phyloP scores from a whole-genome alignment of 768 basidiomycete genomes.

The Rhodotorula kratochvilovae region DNA sequence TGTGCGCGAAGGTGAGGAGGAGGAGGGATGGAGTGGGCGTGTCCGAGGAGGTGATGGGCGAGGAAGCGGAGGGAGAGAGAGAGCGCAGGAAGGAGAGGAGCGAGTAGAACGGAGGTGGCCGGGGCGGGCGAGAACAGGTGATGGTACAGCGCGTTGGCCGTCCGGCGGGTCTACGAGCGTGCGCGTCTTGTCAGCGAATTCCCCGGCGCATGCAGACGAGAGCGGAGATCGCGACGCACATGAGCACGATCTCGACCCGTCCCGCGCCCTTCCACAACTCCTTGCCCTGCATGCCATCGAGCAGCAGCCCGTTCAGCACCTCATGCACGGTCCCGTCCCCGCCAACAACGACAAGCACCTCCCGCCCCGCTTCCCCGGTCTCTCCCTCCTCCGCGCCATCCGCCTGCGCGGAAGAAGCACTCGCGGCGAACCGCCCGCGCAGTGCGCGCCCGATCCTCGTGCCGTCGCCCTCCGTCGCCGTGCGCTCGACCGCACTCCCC shows the following conservation, averaged over 20 bases:
- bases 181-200: too few relatives aligned
- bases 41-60: conserved; percentile 48
- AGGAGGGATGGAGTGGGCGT: conserved; percentile 6
- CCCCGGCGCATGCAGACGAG: too few relatives aligned
- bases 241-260: conserved; percentile 17
- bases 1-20: conserved; percentile 51
- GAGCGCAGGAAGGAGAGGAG: conserved; percentile 14
- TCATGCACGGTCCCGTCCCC: conserved; percentile 94
- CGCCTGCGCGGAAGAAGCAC: too few relatives aligned
- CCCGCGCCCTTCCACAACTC: background rate
- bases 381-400: background rate
- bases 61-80: background rate
- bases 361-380: background rate
- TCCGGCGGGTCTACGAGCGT: conserved; percentile 60
- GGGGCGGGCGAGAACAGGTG: conserved; percentile 63
- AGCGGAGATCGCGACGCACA: too few relatives aligned
- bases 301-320: conserved; percentile 62
- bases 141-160: conserved; percentile 86
- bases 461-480: background rate
- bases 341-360: conserved; percentile 51
- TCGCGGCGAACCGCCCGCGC: background rate
- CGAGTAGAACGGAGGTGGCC: conserved; percentile 17
- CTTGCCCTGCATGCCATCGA: conserved; percentile 1
- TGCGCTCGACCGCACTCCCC: too few relatives aligned
- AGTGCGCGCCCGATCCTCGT: background rate